Evolutionary conservation across 257 asterid species (phyloP).

Genomic region (Scutellaria barbata): DNA sequence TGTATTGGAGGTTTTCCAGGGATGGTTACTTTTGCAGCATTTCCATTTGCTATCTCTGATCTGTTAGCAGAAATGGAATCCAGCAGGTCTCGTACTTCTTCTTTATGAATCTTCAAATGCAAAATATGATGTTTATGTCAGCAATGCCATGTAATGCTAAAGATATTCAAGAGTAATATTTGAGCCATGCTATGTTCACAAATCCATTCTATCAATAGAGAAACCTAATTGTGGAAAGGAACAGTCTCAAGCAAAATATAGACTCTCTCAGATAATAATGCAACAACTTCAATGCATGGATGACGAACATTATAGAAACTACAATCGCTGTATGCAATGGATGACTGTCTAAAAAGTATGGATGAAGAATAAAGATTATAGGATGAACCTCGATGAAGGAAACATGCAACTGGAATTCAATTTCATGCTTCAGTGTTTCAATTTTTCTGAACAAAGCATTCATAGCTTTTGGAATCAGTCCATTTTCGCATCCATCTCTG

Average conservation of each 20-base stretch:
- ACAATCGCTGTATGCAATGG: background rate
- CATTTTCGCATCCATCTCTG: slow-evolving; percentile 79
- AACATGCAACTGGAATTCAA: slow-evolving; percentile 89
- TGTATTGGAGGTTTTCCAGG: slow-evolving; percentile 93
- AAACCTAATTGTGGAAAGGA: too few relatives aligned
- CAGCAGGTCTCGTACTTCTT: slow-evolving; percentile 94
- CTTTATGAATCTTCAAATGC: slow-evolving; percentile 83
- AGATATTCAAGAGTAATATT: background rate
- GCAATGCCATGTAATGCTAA: slow-evolving; percentile 9
- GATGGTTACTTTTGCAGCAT: slow-evolving; percentile 62
- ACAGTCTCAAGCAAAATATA: background rate
- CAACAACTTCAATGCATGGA: background rate
- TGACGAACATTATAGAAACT: background rate
- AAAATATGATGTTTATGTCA: slow-evolving; percentile 23
- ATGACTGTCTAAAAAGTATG: background rate
- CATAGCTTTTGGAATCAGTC: slow-evolving; percentile 93
- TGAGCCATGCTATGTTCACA: background rate
- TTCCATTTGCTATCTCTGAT: slow-evolving; percentile 76
- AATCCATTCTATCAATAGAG: too few relatives aligned
- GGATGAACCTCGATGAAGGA: slow-evolving; percentile 89
- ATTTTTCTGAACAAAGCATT: slow-evolving; percentile 82
- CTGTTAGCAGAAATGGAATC: slow-evolving; percentile 60
- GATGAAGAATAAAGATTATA: slow-evolving; percentile 13
- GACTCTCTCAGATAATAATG: background rate
- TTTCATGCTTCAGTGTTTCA: slow-evolving; percentile 77